Conservation (phyloP, 176 grass and related monocot genomes). For the Eragrostis curvula region DNA sequence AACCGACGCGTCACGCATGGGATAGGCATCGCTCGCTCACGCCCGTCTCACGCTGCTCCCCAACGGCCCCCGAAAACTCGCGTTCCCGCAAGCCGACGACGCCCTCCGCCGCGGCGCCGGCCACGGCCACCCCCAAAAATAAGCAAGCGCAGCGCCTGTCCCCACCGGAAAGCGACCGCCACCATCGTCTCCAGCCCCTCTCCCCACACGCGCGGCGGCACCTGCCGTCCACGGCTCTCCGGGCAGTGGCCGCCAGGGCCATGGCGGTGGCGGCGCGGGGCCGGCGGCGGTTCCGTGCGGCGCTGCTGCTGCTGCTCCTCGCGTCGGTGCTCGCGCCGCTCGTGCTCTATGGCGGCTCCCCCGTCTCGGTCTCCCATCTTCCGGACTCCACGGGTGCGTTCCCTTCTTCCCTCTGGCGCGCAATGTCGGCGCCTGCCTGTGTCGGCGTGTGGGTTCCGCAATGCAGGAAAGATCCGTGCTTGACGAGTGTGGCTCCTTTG, state of each 20-base stretch:
- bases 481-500: background rate
- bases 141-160: background rate
- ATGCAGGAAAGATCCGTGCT: constrained; percentile 40
- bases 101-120: background rate
- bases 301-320: constrained; percentile 61
- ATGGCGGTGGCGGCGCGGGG: constrained; percentile 38
- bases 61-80: constrained; percentile 1
- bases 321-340: constrained; percentile 80
- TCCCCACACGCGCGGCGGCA: too few relatives aligned
- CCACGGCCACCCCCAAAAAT: background rate
- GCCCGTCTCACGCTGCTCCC: background rate
- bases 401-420: background rate
- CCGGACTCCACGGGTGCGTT: constrained; percentile 55
- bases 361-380: constrained; percentile 42
- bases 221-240: background rate
- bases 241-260: constrained; percentile 38
- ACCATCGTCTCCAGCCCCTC: background rate
- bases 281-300: constrained; percentile 43
- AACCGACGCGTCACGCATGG: constrained; percentile 18
- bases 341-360: constrained; percentile 59
- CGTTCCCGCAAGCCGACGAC: constrained; percentile 27
- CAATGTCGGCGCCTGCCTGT: too few relatives aligned
- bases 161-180: constrained; percentile 22
- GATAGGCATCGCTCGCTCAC: background rate
- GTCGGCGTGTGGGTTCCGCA: background rate